Evolutionary conservation across 176 grass and related monocot species (phyloP).

Genomic region (Phoenix roebelenii): DNA sequence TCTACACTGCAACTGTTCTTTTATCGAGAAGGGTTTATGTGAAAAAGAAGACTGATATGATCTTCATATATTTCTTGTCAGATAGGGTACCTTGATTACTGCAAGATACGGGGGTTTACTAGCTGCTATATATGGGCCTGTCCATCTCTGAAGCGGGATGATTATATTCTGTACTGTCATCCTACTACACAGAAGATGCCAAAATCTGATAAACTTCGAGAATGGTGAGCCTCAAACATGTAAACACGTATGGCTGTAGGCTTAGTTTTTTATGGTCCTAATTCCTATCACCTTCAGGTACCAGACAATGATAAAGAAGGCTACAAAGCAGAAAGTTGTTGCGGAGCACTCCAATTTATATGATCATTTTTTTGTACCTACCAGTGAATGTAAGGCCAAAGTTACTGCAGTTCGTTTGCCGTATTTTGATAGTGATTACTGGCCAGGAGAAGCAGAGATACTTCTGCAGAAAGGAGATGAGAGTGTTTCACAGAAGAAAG

Average conservation of each 20-base stretch:
- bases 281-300: constrained; percentile 39
- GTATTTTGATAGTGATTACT: constrained; percentile 91
- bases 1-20: too few species aligned
- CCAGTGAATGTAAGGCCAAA: constrained; percentile 61
- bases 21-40: too few species aligned
- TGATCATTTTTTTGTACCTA: constrained; percentile 61
- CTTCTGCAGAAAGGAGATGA: constrained; percentile 74
- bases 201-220: constrained; percentile 81
- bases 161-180: constrained; percentile 98
- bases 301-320: constrained; percentile 68
- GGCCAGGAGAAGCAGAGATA: constrained; percentile 79
- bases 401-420: constrained; percentile 71
- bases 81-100: constrained; percentile 94
- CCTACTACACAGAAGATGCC: constrained; percentile 84
- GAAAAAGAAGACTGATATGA: too few species aligned
- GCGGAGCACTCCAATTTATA: constrained; percentile 69
- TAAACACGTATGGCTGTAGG: not conserved
- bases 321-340: constrained; percentile 66
- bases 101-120: constrained; percentile 77
- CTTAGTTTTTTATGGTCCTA: not conserved
- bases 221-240: constrained; percentile 38
- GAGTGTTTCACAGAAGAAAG: constrained; percentile 44
- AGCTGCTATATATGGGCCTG: constrained; percentile 97
- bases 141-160: constrained; percentile 79
- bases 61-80: constrained; percentile 4